phyloP scores from a whole-genome alignment of 2,329 filamentous ascomycete genomes.

The Alternaria tenuissima region DNA sequence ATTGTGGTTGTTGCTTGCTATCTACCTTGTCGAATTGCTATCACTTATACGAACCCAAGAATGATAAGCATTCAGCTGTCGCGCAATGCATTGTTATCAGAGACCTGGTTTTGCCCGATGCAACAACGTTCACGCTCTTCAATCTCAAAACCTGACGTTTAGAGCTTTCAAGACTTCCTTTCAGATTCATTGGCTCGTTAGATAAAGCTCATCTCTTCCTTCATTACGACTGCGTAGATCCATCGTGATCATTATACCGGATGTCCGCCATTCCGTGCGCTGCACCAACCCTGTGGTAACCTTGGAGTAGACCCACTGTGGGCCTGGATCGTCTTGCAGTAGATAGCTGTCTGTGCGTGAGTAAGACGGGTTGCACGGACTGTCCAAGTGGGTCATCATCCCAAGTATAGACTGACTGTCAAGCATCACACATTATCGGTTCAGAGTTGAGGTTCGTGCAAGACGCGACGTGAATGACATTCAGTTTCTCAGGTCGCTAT shows the following conservation, averaged over 20 bases:
- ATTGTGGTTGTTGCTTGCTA: not conserved
- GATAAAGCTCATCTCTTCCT: not conserved
- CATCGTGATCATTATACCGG: not conserved
- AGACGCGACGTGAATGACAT: not conserved
- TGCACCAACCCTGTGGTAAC: not conserved
- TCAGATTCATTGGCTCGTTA: not conserved
- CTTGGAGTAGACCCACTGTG: not conserved
- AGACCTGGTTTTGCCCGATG: not conserved
- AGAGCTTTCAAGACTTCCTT: not conserved
- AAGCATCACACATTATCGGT: not conserved
- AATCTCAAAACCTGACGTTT: not conserved
- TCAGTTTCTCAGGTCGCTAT: conserved; percentile 13
- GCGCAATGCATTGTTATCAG: not conserved
- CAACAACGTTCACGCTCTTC: not conserved
- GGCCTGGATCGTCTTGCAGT: conserved; percentile 2
- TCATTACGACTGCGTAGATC: not conserved
- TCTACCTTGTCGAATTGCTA: not conserved
- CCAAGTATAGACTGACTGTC: not conserved
- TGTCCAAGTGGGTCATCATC: not conserved
- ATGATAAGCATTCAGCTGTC: not conserved
- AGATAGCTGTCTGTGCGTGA: conserved; percentile 3
- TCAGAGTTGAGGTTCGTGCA: not conserved
- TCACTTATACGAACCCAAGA: not conserved
- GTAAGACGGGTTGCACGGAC: not conserved
- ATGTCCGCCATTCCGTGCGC: not conserved